phyloP scores from a whole-genome alignment of 257 asterid species.

The Leptodermis oblonga region DNA sequence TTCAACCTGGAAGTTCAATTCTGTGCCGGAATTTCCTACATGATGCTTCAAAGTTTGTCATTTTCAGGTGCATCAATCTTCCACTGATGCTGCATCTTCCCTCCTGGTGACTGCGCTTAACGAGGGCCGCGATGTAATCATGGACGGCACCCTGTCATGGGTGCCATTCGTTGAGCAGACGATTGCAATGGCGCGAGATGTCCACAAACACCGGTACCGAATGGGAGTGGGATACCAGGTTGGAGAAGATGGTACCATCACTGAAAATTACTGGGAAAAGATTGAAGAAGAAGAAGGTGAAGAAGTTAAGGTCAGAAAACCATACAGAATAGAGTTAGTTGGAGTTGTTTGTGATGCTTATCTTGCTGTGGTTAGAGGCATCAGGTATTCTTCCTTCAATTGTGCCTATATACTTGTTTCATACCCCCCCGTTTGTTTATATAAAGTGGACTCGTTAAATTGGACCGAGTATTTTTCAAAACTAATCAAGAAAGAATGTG shows the following conservation, averaged over 20 bases:
- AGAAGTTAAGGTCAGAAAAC: slow-evolving; percentile 33
- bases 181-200: slow-evolving; percentile 77
- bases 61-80: slow-evolving; percentile 81
- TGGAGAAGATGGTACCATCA: slow-evolving; percentile 62
- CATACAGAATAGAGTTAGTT: slow-evolving; percentile 81
- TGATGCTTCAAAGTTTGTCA: too few relatives aligned
- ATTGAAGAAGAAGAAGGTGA: slow-evolving; percentile 37
- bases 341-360: slow-evolving; percentile 92
- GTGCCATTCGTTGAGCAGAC: slow-evolving; percentile 93
- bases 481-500: background rate
- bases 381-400: slow-evolving; percentile 44
- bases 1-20: too few relatives aligned
- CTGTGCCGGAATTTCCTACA: too few relatives aligned
- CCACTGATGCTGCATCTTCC: slow-evolving; percentile 95
- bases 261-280: slow-evolving; percentile 75
- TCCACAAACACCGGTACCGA: slow-evolving; percentile 62
- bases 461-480: background rate
- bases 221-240: slow-evolving; percentile 93
- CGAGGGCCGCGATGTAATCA: slow-evolving; percentile 94
- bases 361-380: slow-evolving; percentile 88
- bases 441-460: too few relatives aligned
- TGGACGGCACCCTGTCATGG: slow-evolving; percentile 98
- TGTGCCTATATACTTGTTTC: background rate
- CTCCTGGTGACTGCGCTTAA: slow-evolving; percentile 84
- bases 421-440: too few relatives aligned